A percentile compares a stretch with the other conserved stretches of the same genome.
Evolutionary conservation across 495 filamentous ascomycete genomes (phyloP).

Genomic region (Talaromyces ruber): DNA sequence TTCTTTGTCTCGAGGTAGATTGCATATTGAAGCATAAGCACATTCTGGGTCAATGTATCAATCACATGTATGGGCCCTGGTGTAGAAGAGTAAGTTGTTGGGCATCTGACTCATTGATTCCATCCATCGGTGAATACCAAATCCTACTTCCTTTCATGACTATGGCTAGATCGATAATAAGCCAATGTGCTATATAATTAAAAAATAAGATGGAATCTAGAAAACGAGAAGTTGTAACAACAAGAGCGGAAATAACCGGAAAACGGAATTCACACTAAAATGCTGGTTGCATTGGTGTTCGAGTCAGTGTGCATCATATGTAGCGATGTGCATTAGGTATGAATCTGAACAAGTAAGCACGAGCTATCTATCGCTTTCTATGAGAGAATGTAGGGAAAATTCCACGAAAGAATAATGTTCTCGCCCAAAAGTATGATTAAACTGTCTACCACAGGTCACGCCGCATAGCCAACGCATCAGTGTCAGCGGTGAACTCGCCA

Average conservation of each 20-base stretch:
- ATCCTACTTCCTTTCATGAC: neutral
- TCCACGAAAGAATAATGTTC: neutral
- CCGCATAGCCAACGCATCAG: constrained; percentile 4
- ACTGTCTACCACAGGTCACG: constrained; percentile 3
- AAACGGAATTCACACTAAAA: neutral
- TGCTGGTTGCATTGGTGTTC: neutral
- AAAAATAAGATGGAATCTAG: too few relatives aligned
- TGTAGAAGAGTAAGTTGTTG: neutral
- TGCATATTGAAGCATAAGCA: neutral
- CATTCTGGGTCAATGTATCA: neutral
- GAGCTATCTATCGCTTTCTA: neutral
- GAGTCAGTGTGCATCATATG: neutral
- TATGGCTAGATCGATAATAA: neutral
- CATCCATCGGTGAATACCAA: neutral
- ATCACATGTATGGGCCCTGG: neutral
- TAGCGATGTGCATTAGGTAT: neutral
- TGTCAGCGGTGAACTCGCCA: constrained; percentile 6
- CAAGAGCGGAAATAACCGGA: neutral
- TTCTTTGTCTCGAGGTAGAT: neutral
- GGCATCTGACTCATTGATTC: neutral
- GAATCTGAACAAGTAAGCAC: neutral
- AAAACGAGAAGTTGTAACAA: too few relatives aligned
- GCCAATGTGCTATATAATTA: too few relatives aligned
- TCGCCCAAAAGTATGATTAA: neutral
- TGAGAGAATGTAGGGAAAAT: neutral